phyloP scores from a whole-genome alignment of 352 stramenopile species.

The Phytopythium helicoides region DNA sequence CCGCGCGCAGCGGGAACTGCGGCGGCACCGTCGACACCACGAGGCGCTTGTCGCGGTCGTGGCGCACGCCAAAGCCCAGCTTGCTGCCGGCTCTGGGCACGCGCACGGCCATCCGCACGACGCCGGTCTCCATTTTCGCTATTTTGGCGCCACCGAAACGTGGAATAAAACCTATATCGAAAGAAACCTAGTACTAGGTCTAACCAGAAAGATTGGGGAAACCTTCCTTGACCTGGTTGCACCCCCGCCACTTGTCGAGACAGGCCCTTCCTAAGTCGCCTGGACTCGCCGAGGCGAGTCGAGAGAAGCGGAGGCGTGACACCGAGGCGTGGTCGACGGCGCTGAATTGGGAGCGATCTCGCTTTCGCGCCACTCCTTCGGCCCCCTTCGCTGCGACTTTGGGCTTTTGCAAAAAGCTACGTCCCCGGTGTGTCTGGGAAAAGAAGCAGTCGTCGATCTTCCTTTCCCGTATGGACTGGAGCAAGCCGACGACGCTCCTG shows the following conservation, averaged over 20 bases:
- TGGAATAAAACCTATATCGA: slow-evolving; percentile 1
- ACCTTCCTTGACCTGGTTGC: too few relatives aligned
- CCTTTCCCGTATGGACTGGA: slow-evolving; percentile 30
- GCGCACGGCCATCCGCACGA: slow-evolving; percentile 33
- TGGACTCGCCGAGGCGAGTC: not conserved
- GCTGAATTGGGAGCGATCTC: slow-evolving; percentile 35
- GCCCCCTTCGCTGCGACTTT: slow-evolving; percentile 13
- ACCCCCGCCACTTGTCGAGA: too few relatives aligned
- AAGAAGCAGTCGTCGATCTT: slow-evolving; percentile 4
- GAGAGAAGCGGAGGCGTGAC: too few relatives aligned
- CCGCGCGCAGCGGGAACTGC: slow-evolving; percentile 43
- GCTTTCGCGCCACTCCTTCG: slow-evolving; percentile 5
- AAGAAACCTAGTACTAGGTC: slow-evolving; percentile 4
- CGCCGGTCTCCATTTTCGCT: slow-evolving; percentile 1
- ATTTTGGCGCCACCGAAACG: not conserved
- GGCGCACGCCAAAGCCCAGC: slow-evolving; percentile 68
- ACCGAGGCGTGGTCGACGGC: slow-evolving; percentile 14
- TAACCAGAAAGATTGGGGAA: not conserved
- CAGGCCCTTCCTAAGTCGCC: too few relatives aligned
- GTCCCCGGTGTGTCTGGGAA: slow-evolving; percentile 28
- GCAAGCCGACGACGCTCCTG: slow-evolving; percentile 12
- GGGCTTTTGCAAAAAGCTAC: slow-evolving; percentile 6
- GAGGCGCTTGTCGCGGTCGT: slow-evolving; percentile 47
- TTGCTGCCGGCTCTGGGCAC: slow-evolving; percentile 52
- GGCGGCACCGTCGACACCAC: slow-evolving; percentile 60